These are phyloP conservation scores for Pugionium dolabratum DNA, from an alignment of 345 rosid genomes.

Conservation along the genomic window DNA sequence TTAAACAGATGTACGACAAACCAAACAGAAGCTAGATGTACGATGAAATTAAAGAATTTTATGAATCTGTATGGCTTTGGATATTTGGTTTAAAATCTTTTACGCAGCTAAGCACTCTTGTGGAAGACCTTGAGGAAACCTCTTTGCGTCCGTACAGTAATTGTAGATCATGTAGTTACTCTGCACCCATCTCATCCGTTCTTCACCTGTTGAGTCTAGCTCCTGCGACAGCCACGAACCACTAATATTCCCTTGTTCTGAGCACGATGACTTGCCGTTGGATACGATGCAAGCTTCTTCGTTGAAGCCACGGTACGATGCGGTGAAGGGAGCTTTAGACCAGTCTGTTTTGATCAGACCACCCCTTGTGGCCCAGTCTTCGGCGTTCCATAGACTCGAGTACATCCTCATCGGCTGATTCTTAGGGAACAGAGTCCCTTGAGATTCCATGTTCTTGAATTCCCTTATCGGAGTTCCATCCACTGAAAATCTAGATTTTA, in stretches of 20 bases:
- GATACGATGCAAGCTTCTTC: constrained; percentile 26
- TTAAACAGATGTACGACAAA: background rate
- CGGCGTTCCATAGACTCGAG: constrained; percentile 29
- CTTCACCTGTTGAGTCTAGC: constrained; percentile 33
- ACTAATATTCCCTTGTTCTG: constrained; percentile 18
- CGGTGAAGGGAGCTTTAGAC: constrained; percentile 35
- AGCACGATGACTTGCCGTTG: constrained; percentile 21
- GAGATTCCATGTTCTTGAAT: constrained; percentile 50
- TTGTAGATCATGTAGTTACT: constrained; percentile 42
- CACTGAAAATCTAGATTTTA: constrained; percentile 43
- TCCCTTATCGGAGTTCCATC: constrained; percentile 54
- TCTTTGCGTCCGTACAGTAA: constrained; percentile 36
- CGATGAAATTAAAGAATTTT: constrained; percentile 22
- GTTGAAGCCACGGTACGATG: constrained; percentile 28
- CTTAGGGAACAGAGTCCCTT: constrained; percentile 29
- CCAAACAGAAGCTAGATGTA: background rate
- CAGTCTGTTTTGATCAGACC: constrained; percentile 31
- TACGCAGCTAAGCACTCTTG: constrained; percentile 39
- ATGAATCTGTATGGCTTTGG: background rate
- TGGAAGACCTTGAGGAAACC: constrained; percentile 35
- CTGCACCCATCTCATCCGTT: constrained; percentile 40
- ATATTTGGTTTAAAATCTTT: no score
- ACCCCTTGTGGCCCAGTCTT: background rate
- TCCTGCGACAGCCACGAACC: constrained; percentile 29
- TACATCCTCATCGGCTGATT: constrained; percentile 29